phyloP scores from a whole-genome alignment of 148 eudicot genomes.

The Cornus suecica region DNA sequence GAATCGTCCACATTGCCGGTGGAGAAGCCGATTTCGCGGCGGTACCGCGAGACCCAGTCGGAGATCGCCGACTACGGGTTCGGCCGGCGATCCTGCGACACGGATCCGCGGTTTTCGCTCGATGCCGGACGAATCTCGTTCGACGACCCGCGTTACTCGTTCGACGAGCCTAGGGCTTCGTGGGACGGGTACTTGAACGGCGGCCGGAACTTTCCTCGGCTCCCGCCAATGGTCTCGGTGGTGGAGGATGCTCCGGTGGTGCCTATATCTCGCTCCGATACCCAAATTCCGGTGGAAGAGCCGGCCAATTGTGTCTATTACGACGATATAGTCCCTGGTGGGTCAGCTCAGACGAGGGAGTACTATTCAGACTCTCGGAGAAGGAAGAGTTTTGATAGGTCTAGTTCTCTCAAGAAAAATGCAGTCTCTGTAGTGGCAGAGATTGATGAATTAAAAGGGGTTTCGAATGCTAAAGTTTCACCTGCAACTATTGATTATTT shows the following conservation, averaged over 20 bases:
- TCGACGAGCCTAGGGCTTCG: constrained; percentile 86
- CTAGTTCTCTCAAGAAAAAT: constrained; percentile 75
- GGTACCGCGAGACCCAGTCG: constrained; percentile 77
- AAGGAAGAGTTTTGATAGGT: constrained; percentile 78
- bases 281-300: constrained; percentile 64
- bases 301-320: constrained; percentile 24
- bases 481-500: constrained; percentile 35
- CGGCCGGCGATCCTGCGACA: constrained; percentile 87
- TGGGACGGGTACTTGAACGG: constrained; percentile 87
- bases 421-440: constrained; percentile 89
- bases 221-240: constrained; percentile 78
- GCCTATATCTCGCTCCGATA: constrained; percentile 49
- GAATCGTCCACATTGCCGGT: constrained; percentile 36
- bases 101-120: constrained; percentile 75
- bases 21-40: constrained; percentile 47
- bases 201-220: constrained; percentile 56
- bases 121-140: constrained; percentile 70
- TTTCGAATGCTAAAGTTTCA: constrained; percentile 39
- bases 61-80: constrained; percentile 89
- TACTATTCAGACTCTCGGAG: constrained; percentile 71
- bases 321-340: constrained; percentile 55
- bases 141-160: constrained; percentile 71
- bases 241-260: constrained; percentile 67
- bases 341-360: constrained; percentile 70
- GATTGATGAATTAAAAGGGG: constrained; percentile 59